Percentiles rank a stretch among this genome's conserved stretches.
Evolutionary conservation across 257 asterid genomes (phyloP).

Genomic region (Nyctanthes arbortristis): DNA sequence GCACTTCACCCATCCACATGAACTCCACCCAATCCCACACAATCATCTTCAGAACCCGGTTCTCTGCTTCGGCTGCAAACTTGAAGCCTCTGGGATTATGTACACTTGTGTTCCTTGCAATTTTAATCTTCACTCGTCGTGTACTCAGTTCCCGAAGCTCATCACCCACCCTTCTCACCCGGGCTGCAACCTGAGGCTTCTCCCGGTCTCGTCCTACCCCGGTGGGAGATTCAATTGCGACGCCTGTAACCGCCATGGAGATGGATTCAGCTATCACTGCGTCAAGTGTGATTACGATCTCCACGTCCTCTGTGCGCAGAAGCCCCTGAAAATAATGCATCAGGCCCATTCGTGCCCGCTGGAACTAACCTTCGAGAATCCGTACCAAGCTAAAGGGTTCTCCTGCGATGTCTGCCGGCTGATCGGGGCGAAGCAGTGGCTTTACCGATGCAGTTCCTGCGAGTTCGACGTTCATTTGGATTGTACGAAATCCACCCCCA

Average conservation of each 20-base stretch:
- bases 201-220: background rate
- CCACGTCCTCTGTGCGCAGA: too few species aligned
- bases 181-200: background rate
- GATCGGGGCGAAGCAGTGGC: constrained; percentile 57
- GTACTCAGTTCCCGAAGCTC: background rate
- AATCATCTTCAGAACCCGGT: constrained; percentile 9
- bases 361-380: constrained; percentile 44
- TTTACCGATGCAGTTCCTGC: constrained; percentile 27
- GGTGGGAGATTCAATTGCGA: background rate
- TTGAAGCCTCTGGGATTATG: constrained; percentile 41
- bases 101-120: constrained; percentile 59
- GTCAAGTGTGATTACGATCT: too few species aligned
- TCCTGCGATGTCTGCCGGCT: constrained; percentile 52
- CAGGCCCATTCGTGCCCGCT: constrained; percentile 53
- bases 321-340: constrained; percentile 41
- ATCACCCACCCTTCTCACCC: background rate
- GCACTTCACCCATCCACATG: constrained; percentile 60
- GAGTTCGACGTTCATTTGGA: constrained; percentile 1
- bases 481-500: background rate
- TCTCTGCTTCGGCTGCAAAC: constrained; percentile 57
- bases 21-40: constrained; percentile 31
- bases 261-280: too few species aligned
- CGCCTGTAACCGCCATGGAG: too few species aligned
- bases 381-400: constrained; percentile 50
- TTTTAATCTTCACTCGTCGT: constrained; percentile 49